These are phyloP conservation scores for Yamadazyma aaseri DNA, from an alignment of 1,139 yeast genomes.

Conservation along the genomic window DNA sequence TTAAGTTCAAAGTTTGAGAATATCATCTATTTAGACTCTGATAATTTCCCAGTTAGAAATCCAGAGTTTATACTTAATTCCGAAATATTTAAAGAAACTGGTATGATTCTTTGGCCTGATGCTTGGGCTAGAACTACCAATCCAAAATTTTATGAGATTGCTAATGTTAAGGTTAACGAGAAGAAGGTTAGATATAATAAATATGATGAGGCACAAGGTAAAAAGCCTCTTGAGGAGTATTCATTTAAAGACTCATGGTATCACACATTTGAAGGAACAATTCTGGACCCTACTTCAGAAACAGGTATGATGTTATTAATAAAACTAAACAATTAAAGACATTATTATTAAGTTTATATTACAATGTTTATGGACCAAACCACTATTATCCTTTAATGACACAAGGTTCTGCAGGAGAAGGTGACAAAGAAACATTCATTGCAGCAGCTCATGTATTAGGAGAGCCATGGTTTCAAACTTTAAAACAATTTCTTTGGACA, in stretches of 20 bases:
- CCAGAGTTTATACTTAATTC: conserved; percentile 50
- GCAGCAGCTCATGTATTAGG: conserved; percentile 58
- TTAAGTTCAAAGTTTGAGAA: conserved; percentile 58
- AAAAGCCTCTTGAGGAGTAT: conserved; percentile 30
- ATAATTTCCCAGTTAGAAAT: conserved; percentile 57
- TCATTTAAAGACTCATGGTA: conserved; percentile 36
- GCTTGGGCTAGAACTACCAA: conserved; percentile 52
- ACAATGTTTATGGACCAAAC: conserved; percentile 60
- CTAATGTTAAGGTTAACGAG: conserved; percentile 36
- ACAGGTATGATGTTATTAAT: conserved; percentile 62
- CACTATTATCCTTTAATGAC: conserved; percentile 60
- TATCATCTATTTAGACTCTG: conserved; percentile 64
- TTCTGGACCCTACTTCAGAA: conserved; percentile 65
- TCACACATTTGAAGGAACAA: conserved; percentile 57
- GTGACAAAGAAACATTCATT: conserved; percentile 68
- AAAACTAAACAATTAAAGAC: conserved; percentile 52
- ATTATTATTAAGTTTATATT: conserved; percentile 52
- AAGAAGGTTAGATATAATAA: conserved; percentile 35
- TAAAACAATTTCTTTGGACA: conserved; percentile 48
- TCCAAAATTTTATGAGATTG: conserved; percentile 46
- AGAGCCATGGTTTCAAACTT: conserved; percentile 53
- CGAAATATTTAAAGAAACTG: conserved; percentile 37
- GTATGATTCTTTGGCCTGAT: conserved; percentile 53
- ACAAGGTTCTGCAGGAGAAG: conserved; percentile 72
- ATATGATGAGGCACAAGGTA: conserved; percentile 29